Conservation (phyloP, 805 yeast genomes). For the Priceomyces melissophilus region DNA sequence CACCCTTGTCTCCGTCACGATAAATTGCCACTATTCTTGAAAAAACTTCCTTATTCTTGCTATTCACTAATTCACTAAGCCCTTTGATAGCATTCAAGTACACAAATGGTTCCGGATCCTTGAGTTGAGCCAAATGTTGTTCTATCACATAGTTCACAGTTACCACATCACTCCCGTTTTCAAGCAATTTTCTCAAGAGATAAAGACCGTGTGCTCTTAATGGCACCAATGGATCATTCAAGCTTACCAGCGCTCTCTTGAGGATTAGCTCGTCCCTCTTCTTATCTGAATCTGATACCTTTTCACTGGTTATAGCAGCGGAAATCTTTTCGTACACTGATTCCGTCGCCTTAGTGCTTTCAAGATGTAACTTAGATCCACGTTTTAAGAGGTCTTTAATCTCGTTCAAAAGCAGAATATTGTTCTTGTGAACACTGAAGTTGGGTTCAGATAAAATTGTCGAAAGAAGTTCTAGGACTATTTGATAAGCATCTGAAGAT, state of each 20-base stretch:
- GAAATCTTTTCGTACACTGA: slow-evolving; percentile 31
- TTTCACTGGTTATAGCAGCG: slow-evolving; percentile 24
- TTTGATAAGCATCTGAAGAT: slow-evolving; percentile 19
- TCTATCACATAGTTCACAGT: slow-evolving; percentile 52
- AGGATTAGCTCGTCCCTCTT: slow-evolving; percentile 40
- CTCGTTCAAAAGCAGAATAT: slow-evolving; percentile 22
- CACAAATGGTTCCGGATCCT: slow-evolving; percentile 81
- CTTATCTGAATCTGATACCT: slow-evolving; percentile 13
- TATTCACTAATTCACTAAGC: slow-evolving; percentile 55
- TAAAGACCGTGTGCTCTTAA: slow-evolving; percentile 83
- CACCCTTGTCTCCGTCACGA: slow-evolving; percentile 16
- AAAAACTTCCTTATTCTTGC: slow-evolving; percentile 35
- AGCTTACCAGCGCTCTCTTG: slow-evolving; percentile 58
- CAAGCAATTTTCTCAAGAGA: slow-evolving; percentile 54
- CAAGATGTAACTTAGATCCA: slow-evolving; percentile 4
- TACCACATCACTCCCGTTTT: slow-evolving; percentile 48
- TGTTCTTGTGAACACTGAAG: slow-evolving; percentile 24
- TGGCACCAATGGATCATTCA: slow-evolving; percentile 79
- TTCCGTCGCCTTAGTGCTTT: slow-evolving; percentile 13
- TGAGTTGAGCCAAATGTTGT: slow-evolving; percentile 60
- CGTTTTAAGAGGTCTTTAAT: slow-evolving; percentile 22
- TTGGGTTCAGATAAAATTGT: slow-evolving; percentile 32
- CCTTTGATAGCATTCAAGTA: slow-evolving; percentile 84
- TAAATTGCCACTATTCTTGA: slow-evolving; percentile 39
- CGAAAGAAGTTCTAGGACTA: slow-evolving; percentile 33